phyloP scores from a whole-genome alignment of 2,329 filamentous ascomycete genomes.

The Arthrobotrys conoides region DNA sequence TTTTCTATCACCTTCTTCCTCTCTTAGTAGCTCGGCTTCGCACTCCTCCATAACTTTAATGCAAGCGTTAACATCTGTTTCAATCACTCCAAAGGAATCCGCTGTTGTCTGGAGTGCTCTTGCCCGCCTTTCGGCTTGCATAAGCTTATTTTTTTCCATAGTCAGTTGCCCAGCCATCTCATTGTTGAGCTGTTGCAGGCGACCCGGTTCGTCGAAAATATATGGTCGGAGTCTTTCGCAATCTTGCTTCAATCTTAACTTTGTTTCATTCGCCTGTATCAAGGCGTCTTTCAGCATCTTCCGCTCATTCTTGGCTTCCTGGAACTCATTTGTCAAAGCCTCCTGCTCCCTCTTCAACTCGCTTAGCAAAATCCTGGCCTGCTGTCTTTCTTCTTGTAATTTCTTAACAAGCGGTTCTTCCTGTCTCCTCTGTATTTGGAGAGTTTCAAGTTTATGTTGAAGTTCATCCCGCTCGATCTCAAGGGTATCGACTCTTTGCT shows the following conservation, averaged over 20 bases:
- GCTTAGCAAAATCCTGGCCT: constrained; percentile 78
- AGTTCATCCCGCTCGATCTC: constrained; percentile 90
- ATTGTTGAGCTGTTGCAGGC: constrained; percentile 83
- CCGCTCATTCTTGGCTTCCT: constrained; percentile 71
- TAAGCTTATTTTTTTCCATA: constrained; percentile 85
- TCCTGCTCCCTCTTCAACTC: constrained; percentile 74
- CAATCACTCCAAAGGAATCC: constrained; percentile 88
- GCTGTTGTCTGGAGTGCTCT: constrained; percentile 90
- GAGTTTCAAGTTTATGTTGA: constrained; percentile 82
- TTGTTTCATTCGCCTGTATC: constrained; percentile 60
- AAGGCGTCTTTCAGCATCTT: constrained; percentile 56
- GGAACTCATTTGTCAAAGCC: constrained; percentile 71
- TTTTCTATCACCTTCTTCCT: constrained; percentile 88
- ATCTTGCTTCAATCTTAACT: constrained; percentile 82
- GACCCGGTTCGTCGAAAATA: constrained; percentile 86
- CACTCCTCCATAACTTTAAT: constrained; percentile 93
- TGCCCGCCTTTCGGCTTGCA: constrained; percentile 86
- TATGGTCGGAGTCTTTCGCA: constrained; percentile 92
- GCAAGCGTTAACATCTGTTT: constrained; percentile 86
- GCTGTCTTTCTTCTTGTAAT: constrained; percentile 82
- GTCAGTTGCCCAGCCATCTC: constrained; percentile 85
- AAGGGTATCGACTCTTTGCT: constrained; percentile 86
- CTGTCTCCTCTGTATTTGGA: constrained; percentile 83
- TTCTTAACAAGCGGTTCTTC: constrained; percentile 86
- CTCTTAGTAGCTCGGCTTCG: constrained; percentile 83